These are phyloP conservation scores for Colletotrichum zoysiae DNA, from an alignment of 2,329 filamentous ascomycete species.

Conservation along the genomic window DNA sequence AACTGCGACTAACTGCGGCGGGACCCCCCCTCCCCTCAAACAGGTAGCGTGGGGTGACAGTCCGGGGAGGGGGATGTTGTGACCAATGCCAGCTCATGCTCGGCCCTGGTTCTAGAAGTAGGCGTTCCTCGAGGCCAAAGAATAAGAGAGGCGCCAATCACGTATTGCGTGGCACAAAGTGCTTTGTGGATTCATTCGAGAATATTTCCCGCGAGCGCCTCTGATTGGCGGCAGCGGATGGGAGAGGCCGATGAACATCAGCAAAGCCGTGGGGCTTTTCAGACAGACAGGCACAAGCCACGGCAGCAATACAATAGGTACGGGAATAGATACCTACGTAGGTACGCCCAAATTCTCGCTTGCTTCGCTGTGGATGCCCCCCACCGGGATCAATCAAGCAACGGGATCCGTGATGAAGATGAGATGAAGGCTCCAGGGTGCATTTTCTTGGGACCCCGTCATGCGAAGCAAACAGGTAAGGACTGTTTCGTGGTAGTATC, in stretches of 20 bases:
- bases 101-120: constrained; percentile 19
- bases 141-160: neutral
- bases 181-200: neutral
- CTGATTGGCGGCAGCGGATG: constrained; percentile 28
- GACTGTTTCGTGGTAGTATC: neutral
- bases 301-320: neutral
- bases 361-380: constrained; percentile 23
- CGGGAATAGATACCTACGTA: too few relatives aligned
- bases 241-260: constrained; percentile 18
- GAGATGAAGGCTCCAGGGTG: constrained; percentile 23
- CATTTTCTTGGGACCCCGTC: constrained; percentile 19
- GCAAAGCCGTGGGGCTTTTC: constrained; percentile 12
- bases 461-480: neutral
- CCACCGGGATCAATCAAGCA: constrained; percentile 34
- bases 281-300: constrained; percentile 30
- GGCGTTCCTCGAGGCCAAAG: constrained; percentile 4
- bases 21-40: constrained; percentile 13
- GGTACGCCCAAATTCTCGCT: constrained; percentile 36
- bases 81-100: constrained; percentile 17
- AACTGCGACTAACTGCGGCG: neutral
- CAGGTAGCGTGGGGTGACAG: constrained; percentile 28
- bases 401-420: constrained; percentile 36
- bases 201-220: constrained; percentile 17
- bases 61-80: constrained; percentile 12
- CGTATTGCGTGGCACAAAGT: constrained; percentile 13